Evolutionary conservation across 345 rosid species (phyloP), one percentile per base, ranked within the genome.

Genomic region (Noccaea bulbosa): DNA sequence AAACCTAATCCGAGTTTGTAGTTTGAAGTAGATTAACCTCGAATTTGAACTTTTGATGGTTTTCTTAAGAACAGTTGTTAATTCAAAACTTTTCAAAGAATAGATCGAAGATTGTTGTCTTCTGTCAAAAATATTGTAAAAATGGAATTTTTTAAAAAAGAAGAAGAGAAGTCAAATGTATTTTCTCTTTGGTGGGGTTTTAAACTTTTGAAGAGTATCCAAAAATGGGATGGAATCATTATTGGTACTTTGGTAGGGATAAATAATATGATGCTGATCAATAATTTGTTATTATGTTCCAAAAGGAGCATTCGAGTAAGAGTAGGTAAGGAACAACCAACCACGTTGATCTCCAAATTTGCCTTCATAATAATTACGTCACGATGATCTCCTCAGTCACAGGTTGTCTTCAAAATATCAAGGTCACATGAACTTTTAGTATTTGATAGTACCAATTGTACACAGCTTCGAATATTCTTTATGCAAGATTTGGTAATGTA

Each of bases 191-290:
- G 64, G 69, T 74, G 68, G 69, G 69, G 73, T 52, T 58, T 66
- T 5, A 59, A 32, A 33, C 54, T 57, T 58, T 37, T 15, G 2
- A 50, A 59, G 68, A 41, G 52, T 32, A 62, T 54, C 70, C 53
- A 69, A 55, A 69, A 62, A 35, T 69, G 69, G 63, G 70, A 62
- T 46, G 60, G 34, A 69, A 75, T 75, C 65, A 74, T 74, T 52
- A 50, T 44, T 52, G 69, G 73, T 52, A 45, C 45, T 43, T 44
- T 52, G 69, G 73, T 52, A 45, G 73, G 68, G 64, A 7, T 51
- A 67, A 34, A 51, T 43, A 60, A 74, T 3, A 27, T 67, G 73
- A 68, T 74, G n/a, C n/a, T n/a, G 63, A 61, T 69, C 17, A 41
- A 68, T 74, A 35, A 74, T 74, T 56, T 51, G 67, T 54, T 60